Percentiles rank a stretch among this genome's conserved stretches.
Evolutionary conservation across 805 yeast genomes (phyloP).

Genomic region (Candida easanensis): DNA sequence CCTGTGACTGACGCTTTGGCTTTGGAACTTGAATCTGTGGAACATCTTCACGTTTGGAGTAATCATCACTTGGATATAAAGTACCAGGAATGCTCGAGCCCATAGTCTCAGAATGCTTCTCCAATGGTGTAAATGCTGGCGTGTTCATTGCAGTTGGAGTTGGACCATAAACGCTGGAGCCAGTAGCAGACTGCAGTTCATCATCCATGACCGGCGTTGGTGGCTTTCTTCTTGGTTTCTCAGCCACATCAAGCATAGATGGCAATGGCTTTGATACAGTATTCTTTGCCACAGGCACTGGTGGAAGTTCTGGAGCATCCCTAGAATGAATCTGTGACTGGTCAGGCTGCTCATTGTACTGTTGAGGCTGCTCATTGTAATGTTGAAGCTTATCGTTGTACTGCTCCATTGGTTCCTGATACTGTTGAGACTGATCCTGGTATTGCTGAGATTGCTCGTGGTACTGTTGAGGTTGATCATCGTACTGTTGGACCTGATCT

Average conservation of each 20-base stretch:
- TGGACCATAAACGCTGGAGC: constrained; percentile 24
- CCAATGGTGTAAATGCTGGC: constrained; percentile 6
- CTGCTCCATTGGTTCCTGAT: constrained; percentile 3
- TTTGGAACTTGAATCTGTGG: constrained; percentile 12
- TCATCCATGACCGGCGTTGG: constrained; percentile 9
- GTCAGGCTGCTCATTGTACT: not conserved
- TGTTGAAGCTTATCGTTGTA: not conserved
- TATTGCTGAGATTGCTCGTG: not conserved
- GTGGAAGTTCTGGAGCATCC: not conserved
- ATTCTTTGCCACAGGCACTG: not conserved
- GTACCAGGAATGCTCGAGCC: constrained; percentile 7
- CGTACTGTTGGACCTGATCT: too few species aligned
- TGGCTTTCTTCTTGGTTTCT: constrained; percentile 9
- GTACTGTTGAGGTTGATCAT: not conserved
- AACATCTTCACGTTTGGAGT: not conserved
- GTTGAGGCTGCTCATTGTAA: too few species aligned
- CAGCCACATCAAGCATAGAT: constrained; percentile 5
- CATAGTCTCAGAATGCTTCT: not conserved
- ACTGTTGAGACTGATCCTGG: constrained; percentile 3
- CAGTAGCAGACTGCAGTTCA: constrained; percentile 12
- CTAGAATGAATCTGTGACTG: not conserved
- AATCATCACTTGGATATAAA: constrained; percentile 6
- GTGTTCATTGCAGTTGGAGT: constrained; percentile 14
- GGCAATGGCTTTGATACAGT: constrained; percentile 1
- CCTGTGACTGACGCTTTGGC: constrained; percentile 11